phyloP scores from a whole-genome alignment of 495 filamentous ascomycete species.

The Durotheca rogersii region DNA sequence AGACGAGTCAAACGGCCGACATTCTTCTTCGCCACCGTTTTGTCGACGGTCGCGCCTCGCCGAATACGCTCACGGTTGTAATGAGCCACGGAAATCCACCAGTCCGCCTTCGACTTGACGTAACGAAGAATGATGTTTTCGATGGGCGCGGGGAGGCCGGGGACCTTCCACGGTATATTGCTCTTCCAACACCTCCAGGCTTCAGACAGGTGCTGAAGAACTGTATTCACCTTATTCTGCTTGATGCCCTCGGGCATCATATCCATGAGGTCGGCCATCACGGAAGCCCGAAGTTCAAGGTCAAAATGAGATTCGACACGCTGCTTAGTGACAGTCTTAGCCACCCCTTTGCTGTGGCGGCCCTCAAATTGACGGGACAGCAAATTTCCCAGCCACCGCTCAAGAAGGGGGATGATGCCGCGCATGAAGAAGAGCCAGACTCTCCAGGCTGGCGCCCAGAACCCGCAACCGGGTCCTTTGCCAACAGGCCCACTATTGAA shows the following conservation, averaged over 20 bases:
- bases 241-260: conserved; percentile 99
- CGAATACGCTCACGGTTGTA: conserved; percentile 98
- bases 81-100: conserved; percentile 99
- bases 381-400: conserved; percentile 96
- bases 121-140: conserved; percentile 98
- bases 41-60: conserved; percentile 94
- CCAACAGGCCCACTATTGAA: conserved; percentile 98
- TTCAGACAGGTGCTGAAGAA: conserved; percentile 94
- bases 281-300: conserved; percentile 93
- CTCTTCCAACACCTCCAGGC: conserved; percentile 99
- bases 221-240: conserved; percentile 98
- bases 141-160: conserved; percentile 91
- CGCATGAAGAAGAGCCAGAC: conserved; percentile 99
- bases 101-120: conserved; percentile 98
- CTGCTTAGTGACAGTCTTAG: conserved; percentile 99
- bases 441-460: conserved; percentile 99
- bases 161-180: conserved; percentile 99
- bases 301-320: conserved; percentile 99
- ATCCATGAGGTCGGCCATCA: conserved; percentile 98
- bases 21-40: conserved; percentile 99
- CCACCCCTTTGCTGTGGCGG: conserved; percentile 97
- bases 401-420: conserved; percentile 93
- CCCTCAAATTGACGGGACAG: conserved; percentile 98
- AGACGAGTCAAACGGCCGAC: conserved; percentile 89
- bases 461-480: conserved; percentile 97